Conservation (phyloP, 2,329 filamentous ascomycete species). For the Fusarium torreyae region DNA sequence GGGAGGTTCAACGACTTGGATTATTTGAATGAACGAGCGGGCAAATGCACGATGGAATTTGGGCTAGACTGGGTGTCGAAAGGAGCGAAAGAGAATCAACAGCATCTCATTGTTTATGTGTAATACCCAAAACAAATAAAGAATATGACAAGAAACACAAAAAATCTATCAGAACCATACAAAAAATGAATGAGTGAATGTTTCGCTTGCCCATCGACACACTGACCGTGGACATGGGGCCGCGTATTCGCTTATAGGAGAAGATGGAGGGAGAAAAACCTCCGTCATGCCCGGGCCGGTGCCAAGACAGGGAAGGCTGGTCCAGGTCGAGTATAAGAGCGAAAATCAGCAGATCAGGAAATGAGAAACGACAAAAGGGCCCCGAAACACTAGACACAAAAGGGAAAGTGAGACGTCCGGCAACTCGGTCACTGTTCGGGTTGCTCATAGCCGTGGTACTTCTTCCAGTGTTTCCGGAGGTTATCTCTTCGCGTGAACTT, state of each 20-base stretch:
- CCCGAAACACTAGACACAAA: neutral
- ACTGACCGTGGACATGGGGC: neutral
- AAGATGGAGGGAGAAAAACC: neutral
- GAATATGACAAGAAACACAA: constrained; percentile 31
- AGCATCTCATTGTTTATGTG: constrained; percentile 33
- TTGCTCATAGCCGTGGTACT: constrained; percentile 9
- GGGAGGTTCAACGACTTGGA: constrained; percentile 19
- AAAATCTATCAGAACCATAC: constrained; percentile 5
- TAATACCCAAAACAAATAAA: constrained; percentile 21
- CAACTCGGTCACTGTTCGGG: constrained; percentile 1
- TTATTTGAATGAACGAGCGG: constrained; percentile 32
- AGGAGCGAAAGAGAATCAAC: constrained; percentile 20
- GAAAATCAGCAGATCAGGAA: constrained; percentile 28
- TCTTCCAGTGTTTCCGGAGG: constrained; percentile 40
- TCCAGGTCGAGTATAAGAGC: constrained; percentile 11
- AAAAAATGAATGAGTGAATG: constrained; percentile 4
- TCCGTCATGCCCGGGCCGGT: constrained; percentile 5
- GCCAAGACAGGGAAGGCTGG: constrained; percentile 29
- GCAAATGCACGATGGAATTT: constrained; percentile 25
- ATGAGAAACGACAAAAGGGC: neutral
- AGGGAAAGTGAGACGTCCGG: neutral
- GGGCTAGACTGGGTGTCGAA: neutral
- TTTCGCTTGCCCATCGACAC: neutral
- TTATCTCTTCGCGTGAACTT: constrained; percentile 43
- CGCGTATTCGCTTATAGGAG: constrained; percentile 21